These are phyloP conservation scores for Eruca vesicaria DNA, from an alignment of 441 rosid species.

Conservation along the genomic window DNA sequence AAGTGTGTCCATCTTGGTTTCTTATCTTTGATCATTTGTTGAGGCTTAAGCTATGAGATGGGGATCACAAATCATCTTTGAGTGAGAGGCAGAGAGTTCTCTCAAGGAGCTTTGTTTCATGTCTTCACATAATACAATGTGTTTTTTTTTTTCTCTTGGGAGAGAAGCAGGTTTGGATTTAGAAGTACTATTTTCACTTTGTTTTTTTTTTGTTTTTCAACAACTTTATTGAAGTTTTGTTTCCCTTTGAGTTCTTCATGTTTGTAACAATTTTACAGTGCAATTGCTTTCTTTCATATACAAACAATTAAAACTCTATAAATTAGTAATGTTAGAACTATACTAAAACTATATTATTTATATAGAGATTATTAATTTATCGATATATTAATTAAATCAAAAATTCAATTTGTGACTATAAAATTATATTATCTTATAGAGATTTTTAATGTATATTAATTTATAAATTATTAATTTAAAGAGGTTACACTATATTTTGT, in stretches of 20 bases:
- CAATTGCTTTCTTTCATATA: too few species aligned
- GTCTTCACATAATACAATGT: background rate
- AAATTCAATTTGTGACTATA: too few species aligned
- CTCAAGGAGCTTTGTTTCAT: conserved; percentile 25
- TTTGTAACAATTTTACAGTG: background rate
- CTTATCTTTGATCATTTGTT: conserved; percentile 22
- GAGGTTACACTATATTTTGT: too few species aligned
- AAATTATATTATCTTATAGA: too few species aligned
- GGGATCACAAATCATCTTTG: conserved; percentile 24
- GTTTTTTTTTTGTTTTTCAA: background rate
- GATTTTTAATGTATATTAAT: too few species aligned
- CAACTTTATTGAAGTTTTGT: background rate
- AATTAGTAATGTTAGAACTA: too few species aligned
- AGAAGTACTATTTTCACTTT: background rate
- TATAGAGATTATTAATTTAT: too few species aligned
- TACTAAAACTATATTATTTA: too few species aligned
- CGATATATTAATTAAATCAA: too few species aligned
- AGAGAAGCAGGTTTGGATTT: background rate
- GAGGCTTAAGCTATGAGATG: conserved; percentile 25
- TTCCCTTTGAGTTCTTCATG: background rate
- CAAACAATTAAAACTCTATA: too few species aligned
- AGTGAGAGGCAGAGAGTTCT: conserved; percentile 28
- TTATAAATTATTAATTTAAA: too few species aligned
- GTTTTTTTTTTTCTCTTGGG: background rate
- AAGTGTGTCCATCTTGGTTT: conserved; percentile 23